Evolutionary conservation across 441 rosid species (phyloP).

Genomic region (Hura crepitans): DNA sequence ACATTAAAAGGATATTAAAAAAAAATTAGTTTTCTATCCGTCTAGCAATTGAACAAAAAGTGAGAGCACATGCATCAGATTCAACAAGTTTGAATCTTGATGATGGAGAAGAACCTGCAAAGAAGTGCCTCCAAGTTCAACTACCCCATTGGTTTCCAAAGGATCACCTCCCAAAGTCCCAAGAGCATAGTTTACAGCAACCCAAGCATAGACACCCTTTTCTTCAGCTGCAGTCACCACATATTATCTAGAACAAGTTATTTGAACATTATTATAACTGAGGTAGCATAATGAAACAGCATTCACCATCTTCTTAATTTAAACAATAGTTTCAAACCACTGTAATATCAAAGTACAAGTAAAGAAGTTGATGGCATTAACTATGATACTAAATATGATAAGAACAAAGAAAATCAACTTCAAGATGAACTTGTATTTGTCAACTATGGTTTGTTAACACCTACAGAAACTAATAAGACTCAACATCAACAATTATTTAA

Average conservation of each 20-base stretch:
- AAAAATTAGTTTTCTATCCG: not conserved
- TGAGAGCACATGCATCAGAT: not conserved
- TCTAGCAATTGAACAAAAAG: not conserved
- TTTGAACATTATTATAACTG: not conserved
- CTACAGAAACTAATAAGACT: not conserved
- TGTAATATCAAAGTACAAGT: not conserved
- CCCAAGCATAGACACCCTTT: constrained; percentile 40
- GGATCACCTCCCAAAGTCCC: constrained; percentile 44
- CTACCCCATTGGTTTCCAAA: constrained; percentile 35
- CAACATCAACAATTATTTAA: not conserved
- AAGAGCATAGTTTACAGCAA: constrained; percentile 43
- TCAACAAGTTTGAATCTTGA: not conserved
- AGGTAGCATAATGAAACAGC: not conserved
- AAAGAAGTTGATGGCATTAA: not conserved
- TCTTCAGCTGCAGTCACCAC: constrained; percentile 35
- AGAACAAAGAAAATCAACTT: not conserved
- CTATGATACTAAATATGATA: not conserved
- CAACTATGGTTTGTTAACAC: not conserved
- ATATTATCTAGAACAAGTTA: not conserved
- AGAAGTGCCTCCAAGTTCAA: constrained; percentile 43
- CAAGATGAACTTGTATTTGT: not conserved
- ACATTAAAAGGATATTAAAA: not conserved
- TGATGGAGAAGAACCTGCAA: constrained; percentile 37
- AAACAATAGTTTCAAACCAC: not conserved
- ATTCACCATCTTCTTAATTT: not conserved